phyloP scores from a whole-genome alignment of 2,329 filamentous ascomycete species.

The Claviceps spartinae region DNA sequence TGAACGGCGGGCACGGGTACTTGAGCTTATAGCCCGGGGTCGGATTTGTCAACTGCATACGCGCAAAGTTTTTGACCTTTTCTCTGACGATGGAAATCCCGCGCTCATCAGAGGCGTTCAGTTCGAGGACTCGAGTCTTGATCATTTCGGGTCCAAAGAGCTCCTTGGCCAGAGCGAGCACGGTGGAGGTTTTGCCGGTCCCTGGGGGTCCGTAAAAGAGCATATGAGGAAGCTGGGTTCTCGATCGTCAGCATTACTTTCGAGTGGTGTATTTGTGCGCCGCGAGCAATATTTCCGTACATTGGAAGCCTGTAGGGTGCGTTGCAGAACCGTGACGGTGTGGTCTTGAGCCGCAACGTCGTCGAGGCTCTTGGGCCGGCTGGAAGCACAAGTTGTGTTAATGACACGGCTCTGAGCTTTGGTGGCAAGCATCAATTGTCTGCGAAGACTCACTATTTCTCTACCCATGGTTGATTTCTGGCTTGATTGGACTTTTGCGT shows the following conservation, averaged over 20 bases:
- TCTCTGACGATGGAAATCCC: slow-evolving; percentile 94
- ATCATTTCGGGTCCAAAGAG: slow-evolving; percentile 93
- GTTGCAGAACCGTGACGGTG: slow-evolving; percentile 81
- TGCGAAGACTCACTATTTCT: slow-evolving; percentile 71
- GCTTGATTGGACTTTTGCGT: slow-evolving; percentile 44
- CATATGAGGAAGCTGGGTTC: slow-evolving; percentile 71
- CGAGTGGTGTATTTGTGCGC: neutral
- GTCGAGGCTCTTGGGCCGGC: slow-evolving; percentile 81
- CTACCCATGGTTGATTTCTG: slow-evolving; percentile 82
- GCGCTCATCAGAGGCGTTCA: slow-evolving; percentile 97
- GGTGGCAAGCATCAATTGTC: neutral
- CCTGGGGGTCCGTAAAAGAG: slow-evolving; percentile 97
- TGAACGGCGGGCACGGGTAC: slow-evolving; percentile 94
- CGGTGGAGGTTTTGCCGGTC: slow-evolving; percentile 94
- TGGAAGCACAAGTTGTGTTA: slow-evolving; percentile 22
- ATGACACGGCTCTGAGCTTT: neutral
- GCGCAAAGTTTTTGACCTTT: slow-evolving; percentile 96
- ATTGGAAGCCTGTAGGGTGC: slow-evolving; percentile 89
- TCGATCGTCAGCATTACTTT: neutral
- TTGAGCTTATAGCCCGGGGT: slow-evolving; percentile 52
- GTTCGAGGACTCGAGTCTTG: slow-evolving; percentile 87
- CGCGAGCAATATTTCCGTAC: slow-evolving; percentile 28
- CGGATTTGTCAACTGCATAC: slow-evolving; percentile 81
- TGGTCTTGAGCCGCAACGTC: slow-evolving; percentile 98
- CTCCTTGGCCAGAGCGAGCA: slow-evolving; percentile 92